Evolutionary conservation across 1,284 basidiomycete species (phyloP).

Genomic region (Stygiomarasmius scandens): DNA sequence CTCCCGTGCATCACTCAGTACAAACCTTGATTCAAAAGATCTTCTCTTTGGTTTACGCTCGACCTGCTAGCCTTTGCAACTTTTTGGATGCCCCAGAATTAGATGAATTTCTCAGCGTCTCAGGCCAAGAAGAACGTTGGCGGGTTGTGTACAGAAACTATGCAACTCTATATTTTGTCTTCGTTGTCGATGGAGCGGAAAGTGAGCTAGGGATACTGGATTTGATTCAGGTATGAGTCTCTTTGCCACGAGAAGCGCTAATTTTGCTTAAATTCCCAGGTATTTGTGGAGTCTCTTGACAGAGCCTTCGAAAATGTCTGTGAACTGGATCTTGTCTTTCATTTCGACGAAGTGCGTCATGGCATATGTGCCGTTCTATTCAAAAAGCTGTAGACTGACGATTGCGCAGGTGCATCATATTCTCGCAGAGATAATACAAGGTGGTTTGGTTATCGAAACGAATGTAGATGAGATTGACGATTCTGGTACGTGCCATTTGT

Average conservation of each 20-base stretch:
- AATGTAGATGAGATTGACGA: conserved; percentile 90
- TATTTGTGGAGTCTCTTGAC: conserved; percentile 97
- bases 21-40: conserved; percentile 82
- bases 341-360: conserved; percentile 88
- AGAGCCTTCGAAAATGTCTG: conserved; percentile 98
- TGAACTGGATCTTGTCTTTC: conserved; percentile 97
- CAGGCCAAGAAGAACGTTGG: conserved; percentile 64
- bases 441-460: conserved; percentile 97
- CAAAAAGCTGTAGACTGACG: not conserved
- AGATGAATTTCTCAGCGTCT: conserved; percentile 69
- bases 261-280: too few species aligned
- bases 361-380: not conserved
- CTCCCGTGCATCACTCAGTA: conserved; percentile 75
- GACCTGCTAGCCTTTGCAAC: conserved; percentile 83
- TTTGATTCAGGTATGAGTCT: conserved; percentile 83
- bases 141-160: conserved; percentile 85
- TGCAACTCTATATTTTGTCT: conserved; percentile 96
- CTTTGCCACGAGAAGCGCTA: too few species aligned
- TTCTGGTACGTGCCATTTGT: conserved; percentile 57
- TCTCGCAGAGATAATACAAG: conserved; percentile 93
- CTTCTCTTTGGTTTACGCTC: conserved; percentile 79
- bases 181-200: conserved; percentile 94
- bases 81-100: conserved; percentile 92
- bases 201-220: conserved; percentile 96
- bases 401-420: conserved; percentile 86